A percentile compares a stretch with the other conserved stretches of the same genome.
Evolutionary conservation across 441 rosid genomes (phyloP).

Genomic region (Syzygium syzygioides): DNA sequence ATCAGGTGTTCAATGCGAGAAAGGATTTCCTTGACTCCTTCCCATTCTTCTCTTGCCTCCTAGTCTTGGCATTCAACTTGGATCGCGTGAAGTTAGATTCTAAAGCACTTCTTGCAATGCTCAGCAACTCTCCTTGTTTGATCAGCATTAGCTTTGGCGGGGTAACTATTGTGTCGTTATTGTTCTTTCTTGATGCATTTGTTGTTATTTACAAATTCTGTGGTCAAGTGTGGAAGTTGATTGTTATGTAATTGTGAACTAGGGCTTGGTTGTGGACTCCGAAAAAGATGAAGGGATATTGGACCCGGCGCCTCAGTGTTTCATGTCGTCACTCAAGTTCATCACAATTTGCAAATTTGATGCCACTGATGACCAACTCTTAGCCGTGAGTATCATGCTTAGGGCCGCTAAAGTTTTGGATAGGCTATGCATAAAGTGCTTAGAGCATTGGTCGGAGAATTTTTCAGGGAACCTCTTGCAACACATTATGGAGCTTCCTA

Average conservation of each 20-base stretch:
- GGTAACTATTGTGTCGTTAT: neutral
- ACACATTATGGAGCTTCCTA: neutral
- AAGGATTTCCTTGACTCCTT: neutral
- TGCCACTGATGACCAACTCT: neutral
- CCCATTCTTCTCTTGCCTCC: neutral
- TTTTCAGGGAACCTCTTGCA: neutral
- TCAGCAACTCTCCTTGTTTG: neutral
- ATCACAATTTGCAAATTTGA: neutral
- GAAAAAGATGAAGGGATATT: neutral
- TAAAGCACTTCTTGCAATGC: neutral
- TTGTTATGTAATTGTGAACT: neutral
- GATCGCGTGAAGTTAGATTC: neutral
- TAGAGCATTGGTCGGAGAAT: neutral
- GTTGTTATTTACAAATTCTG: neutral
- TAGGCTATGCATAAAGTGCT: neutral
- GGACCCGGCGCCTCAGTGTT: neutral
- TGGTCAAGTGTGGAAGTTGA: neutral
- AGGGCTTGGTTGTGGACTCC: neutral
- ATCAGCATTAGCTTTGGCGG: neutral
- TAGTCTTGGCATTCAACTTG: neutral
- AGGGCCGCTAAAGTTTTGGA: neutral
- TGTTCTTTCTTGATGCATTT: neutral
- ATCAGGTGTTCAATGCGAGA: neutral
- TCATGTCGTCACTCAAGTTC: neutral
- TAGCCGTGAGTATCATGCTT: neutral